Conservation (phyloP, 2,329 filamentous ascomycete species). For the Grosmannia clavigera region DNA sequence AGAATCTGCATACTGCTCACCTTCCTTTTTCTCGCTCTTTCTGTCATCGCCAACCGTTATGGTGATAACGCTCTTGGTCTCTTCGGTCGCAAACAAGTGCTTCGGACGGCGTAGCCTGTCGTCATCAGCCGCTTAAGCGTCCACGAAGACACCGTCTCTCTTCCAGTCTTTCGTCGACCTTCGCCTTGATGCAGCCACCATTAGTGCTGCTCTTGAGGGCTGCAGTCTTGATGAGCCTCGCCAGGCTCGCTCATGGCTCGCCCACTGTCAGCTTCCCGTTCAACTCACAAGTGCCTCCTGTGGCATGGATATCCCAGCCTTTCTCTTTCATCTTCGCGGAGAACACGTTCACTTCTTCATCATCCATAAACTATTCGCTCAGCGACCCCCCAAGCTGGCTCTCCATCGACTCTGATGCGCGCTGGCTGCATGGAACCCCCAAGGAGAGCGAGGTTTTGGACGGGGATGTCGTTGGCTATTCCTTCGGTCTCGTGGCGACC, state of each 20-base stretch:
- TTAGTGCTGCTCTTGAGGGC: neutral
- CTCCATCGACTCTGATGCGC: conserved; percentile 49
- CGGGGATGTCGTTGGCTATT: conserved; percentile 40
- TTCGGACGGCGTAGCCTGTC: neutral
- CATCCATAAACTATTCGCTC: conserved; percentile 54
- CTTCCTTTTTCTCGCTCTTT: neutral
- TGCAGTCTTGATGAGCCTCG: conserved; percentile 6
- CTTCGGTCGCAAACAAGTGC: neutral
- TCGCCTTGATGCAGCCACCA: neutral
- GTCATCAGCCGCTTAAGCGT: neutral
- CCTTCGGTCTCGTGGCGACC: conserved; percentile 56
- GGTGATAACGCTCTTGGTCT: neutral
- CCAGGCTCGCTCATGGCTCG: conserved; percentile 15
- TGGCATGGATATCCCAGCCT: conserved; percentile 53
- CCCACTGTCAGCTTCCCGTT: conserved; percentile 54
- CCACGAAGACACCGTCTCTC: neutral
- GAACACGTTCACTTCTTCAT: conserved; percentile 55
- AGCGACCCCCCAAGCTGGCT: conserved; percentile 60
- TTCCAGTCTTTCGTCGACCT: neutral
- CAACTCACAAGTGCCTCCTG: conserved; percentile 73
- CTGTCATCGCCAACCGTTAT: neutral
- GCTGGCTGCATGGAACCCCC: conserved; percentile 62
- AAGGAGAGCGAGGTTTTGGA: conserved; percentile 32
- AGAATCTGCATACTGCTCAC: neutral
- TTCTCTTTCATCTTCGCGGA: conserved; percentile 62